Percentiles rank a stretch among this genome's conserved stretches.
Evolutionary conservation across 495 filamentous ascomycete species (phyloP).

Genomic region (Penicillium chermesinum): DNA sequence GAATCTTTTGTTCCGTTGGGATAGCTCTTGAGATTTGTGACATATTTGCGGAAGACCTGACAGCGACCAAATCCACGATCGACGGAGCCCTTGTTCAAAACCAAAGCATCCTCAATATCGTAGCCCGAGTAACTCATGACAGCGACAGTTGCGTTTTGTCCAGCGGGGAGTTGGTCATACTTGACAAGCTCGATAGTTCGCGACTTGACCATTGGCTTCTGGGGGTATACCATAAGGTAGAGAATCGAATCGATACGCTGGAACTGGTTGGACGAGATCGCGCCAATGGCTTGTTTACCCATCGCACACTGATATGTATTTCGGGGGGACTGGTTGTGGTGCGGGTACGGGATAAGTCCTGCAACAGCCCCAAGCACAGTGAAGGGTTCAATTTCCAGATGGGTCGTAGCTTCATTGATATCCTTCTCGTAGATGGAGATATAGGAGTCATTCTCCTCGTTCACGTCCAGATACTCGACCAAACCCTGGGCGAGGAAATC

Average conservation of each 20-base stretch:
- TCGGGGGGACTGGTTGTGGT: slow-evolving; percentile 98
- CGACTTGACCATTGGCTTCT: slow-evolving; percentile 95
- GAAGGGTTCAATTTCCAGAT: slow-evolving; percentile 96
- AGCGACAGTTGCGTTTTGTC: slow-evolving; percentile 93
- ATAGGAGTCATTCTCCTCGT: slow-evolving; percentile 94
- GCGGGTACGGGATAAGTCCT: slow-evolving; percentile 93
- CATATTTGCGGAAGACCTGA: slow-evolving; percentile 89
- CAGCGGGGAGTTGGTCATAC: slow-evolving; percentile 95
- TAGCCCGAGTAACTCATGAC: slow-evolving; percentile 99
- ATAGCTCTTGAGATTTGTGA: slow-evolving; percentile 70
- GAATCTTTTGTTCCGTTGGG: slow-evolving; percentile 73
- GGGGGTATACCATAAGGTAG: slow-evolving; percentile 95
- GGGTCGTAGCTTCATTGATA: slow-evolving; percentile 74
- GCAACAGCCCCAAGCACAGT: slow-evolving; percentile 97
- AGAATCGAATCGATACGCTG: slow-evolving; percentile 90
- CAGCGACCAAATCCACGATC: slow-evolving; percentile 94
- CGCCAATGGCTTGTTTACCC: slow-evolving; percentile 99
- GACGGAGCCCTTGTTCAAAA: slow-evolving; percentile 90
- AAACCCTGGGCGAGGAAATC: slow-evolving; percentile 85
- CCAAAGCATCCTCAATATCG: slow-evolving; percentile 97
- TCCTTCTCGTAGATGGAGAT: slow-evolving; percentile 85
- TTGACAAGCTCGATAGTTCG: slow-evolving; percentile 94
- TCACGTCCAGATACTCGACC: slow-evolving; percentile 95
- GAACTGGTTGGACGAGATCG: slow-evolving; percentile 96
- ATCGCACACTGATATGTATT: slow-evolving; percentile 99